A percentile compares a stretch with the other conserved stretches of the same genome.
Evolutionary conservation across 192 early-diverging fungal genomes (phyloP).

Genomic region (Physocladia obscura): DNA sequence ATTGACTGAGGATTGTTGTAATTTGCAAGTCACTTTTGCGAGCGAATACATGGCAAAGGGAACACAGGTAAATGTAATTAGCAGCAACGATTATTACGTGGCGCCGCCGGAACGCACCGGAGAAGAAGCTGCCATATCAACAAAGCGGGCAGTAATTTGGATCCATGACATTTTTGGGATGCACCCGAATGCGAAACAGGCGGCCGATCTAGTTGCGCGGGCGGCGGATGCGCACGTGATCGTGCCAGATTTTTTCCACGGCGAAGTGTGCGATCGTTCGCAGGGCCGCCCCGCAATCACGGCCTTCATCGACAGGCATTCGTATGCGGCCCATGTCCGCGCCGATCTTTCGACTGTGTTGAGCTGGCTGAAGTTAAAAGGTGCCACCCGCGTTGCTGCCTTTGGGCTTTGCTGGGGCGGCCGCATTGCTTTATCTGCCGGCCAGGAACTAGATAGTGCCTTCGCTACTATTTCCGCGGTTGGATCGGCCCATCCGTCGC

Average conservation of each 20-base stretch:
- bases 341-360: neutral
- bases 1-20: no score
- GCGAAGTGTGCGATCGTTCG: neutral
- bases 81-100: constrained; percentile 9
- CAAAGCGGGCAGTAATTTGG: neutral
- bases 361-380: neutral
- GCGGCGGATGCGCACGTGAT: neutral
- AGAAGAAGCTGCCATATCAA: neutral
- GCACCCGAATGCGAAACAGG: constrained; percentile 7
- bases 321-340: neutral
- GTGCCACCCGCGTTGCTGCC: neutral
- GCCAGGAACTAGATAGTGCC: neutral
- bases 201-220: neutral
- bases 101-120: neutral
- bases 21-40: no score
- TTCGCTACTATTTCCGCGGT: constrained; percentile 5
- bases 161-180: neutral
- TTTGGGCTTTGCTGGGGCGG: constrained; percentile 8
- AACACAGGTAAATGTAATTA: no score
- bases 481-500: constrained; percentile 48
- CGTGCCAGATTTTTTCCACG: neutral
- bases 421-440: neutral
- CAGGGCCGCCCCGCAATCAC: neutral
- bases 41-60: no score
- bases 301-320: neutral